Evolutionary conservation across 2,329 filamentous ascomycete genomes (phyloP).

Genomic region (Lasiodiplodia theobromae): DNA sequence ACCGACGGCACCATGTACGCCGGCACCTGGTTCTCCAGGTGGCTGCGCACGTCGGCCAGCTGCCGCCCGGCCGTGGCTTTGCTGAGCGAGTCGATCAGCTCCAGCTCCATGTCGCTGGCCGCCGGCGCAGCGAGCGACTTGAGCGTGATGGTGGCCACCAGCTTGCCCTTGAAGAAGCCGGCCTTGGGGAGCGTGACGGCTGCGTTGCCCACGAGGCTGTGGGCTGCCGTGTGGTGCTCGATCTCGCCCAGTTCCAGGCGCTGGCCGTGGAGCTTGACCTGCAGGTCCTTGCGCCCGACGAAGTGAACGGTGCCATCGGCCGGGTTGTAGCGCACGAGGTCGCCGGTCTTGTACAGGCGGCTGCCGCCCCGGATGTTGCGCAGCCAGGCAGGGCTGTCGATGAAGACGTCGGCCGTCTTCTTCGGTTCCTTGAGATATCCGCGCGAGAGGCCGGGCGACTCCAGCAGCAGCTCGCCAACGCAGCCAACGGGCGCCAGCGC

Average conservation of each 20-base stretch:
- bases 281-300: slow-evolving; percentile 44
- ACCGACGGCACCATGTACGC: slow-evolving; percentile 50
- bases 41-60: slow-evolving; percentile 11
- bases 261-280: slow-evolving; percentile 14
- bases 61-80: slow-evolving; percentile 37
- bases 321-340: slow-evolving; percentile 37
- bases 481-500: slow-evolving; percentile 44
- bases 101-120: slow-evolving; percentile 11
- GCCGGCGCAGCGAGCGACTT: slow-evolving; percentile 1
- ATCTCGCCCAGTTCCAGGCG: slow-evolving; percentile 21
- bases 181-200: slow-evolving; percentile 42
- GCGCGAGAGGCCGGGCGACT: slow-evolving; percentile 43
- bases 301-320: slow-evolving; percentile 45
- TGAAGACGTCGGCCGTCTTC: slow-evolving; percentile 43
- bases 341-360: slow-evolving; percentile 12
- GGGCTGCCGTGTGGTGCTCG: slow-evolving; percentile 37
- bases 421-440: slow-evolving; percentile 44
- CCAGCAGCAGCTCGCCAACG: slow-evolving; percentile 46
- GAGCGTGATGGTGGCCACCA: slow-evolving; percentile 4
- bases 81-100: slow-evolving; percentile 14
- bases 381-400: slow-evolving; percentile 34
- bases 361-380: slow-evolving; percentile 1
- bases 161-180: slow-evolving; percentile 35
- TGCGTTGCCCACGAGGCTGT: slow-evolving; percentile 34
- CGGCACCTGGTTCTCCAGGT: slow-evolving; percentile 38